Base-by-base conservation (phyloP, 176 grass and related monocot genomes). In the Musa beccarii region DNA sequence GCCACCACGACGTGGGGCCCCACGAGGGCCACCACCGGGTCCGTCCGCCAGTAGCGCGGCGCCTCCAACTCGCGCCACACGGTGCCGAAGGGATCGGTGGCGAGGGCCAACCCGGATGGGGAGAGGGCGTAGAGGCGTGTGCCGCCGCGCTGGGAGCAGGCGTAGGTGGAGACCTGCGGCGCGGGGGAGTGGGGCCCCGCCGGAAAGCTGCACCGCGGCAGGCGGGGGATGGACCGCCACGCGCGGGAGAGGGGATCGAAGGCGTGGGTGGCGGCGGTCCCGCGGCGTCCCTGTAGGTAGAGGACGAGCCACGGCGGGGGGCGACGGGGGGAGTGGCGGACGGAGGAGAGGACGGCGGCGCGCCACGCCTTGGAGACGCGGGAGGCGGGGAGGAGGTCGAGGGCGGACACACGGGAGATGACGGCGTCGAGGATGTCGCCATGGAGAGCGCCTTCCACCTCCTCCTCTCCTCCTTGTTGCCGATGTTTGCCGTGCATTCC, bases 401-500 rank as follows among this genome's bases (percentile, higher is more conserved):
- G 22, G 8, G 76, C 76, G 8, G 90, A 86, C 11, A 87, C 82
- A 2, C 68, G 86, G 19, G 66, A 79, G 66, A 91, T 74, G 28
- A 97, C 88, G 4, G 90, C 79, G 75, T 97, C 90, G 2, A 97
- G 88, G 56, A 97, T 78, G 67, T 97, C 94, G 10, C 90, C 94
- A 61, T 91, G 85, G 11, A 97, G 80, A 51, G 29, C 11, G 3
- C 0, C 8, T 7, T 2, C 51, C 2, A 14, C 49, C n/a, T 1
- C 10, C 8, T 73, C n/a, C 20, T 54, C 49, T 20, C 50, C 68
- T 49, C 14, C n/a, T 25, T 11, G 19, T 64, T 25, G n/a, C 0
- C 13, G 34, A 43, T 5, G 34, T 4, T 43, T 43, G 4, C 34
- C 34, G 34, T 43, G 34, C 34, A 43, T 43, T 43, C 34, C 34